Conservation (phyloP, 495 filamentous ascomycete species). For the Hypoxylon lienhwacheense region DNA sequence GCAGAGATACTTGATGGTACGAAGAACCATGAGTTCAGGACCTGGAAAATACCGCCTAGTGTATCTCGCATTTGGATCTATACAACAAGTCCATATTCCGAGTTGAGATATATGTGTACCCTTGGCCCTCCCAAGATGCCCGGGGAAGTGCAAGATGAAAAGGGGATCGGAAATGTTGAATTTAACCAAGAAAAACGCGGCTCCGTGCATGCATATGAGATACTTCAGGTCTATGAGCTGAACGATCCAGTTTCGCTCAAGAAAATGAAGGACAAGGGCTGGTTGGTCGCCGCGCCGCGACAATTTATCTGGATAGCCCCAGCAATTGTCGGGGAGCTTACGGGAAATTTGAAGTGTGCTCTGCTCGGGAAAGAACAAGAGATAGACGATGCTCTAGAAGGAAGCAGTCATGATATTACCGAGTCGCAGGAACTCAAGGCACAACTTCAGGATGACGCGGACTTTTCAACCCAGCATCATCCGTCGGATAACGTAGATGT, state of each 20-base stretch:
- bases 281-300: conserved; percentile 44
- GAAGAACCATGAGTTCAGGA: conserved; percentile 51
- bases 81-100: conserved; percentile 39
- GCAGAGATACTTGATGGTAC: conserved; percentile 44
- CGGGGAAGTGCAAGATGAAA: conserved; percentile 44
- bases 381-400: neutral
- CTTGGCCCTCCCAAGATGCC: conserved; percentile 45
- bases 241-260: conserved; percentile 51
- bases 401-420: conserved; percentile 22
- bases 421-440: conserved; percentile 52
- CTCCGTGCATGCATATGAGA: conserved; percentile 49
- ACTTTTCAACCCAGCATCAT: conserved; percentile 45
- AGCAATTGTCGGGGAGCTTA: conserved; percentile 49
- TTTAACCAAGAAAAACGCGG: conserved; percentile 47
- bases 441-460: conserved; percentile 50
- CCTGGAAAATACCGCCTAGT: conserved; percentile 44
- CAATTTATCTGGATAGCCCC: conserved; percentile 49
- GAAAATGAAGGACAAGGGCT: conserved; percentile 47
- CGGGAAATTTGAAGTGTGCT: conserved; percentile 49
- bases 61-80: conserved; percentile 55
- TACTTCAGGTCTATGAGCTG: conserved; percentile 55
- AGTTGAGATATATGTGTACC: conserved; percentile 55
- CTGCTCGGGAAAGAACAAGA: conserved; percentile 39
- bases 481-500: conserved; percentile 29
- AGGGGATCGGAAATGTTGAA: conserved; percentile 49